Percentiles rank a stretch among this genome's conserved stretches.
These are phyloP conservation scores for Lagerstroemia speciosa DNA, from an alignment of 345 rosid species.

Conservation along the genomic window DNA sequence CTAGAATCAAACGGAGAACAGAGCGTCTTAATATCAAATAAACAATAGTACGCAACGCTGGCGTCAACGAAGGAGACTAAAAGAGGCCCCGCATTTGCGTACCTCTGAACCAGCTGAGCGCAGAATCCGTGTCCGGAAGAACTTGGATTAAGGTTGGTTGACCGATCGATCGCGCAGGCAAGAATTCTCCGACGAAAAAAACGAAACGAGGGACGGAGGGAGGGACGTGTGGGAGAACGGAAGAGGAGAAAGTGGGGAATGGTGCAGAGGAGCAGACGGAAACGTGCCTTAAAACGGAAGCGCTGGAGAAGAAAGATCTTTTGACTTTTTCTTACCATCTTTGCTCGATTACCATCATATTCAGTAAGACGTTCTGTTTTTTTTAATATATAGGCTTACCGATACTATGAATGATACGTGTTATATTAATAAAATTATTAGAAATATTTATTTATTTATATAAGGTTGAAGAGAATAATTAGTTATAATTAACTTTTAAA, in stretches of 20 bases:
- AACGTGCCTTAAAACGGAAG: not conserved
- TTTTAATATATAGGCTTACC: no score
- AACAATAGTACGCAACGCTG: not conserved
- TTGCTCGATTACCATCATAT: not conserved
- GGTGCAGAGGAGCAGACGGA: not conserved
- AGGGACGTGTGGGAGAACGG: constrained; percentile 1
- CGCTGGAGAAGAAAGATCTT: not conserved
- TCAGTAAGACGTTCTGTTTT: no score
- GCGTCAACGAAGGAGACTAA: not conserved
- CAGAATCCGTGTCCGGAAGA: not conserved
- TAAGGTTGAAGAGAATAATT: no score
- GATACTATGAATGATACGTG: no score
- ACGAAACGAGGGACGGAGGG: not conserved
- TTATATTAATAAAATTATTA: no score
- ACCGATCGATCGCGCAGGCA: not conserved
- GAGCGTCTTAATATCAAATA: not conserved
- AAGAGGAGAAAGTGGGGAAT: not conserved
- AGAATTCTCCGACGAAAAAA: not conserved
- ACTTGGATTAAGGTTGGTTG: not conserved
- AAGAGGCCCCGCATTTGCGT: not conserved
- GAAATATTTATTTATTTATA: no score
- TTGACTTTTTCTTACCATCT: not conserved
- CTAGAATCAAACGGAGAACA: not conserved
- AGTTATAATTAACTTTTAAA: no score
- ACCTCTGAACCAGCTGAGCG: constrained; percentile 1